Evolutionary conservation across 768 basidiomycete species (phyloP).

Genomic region (Cystobasidiopsis lactophilus): DNA sequence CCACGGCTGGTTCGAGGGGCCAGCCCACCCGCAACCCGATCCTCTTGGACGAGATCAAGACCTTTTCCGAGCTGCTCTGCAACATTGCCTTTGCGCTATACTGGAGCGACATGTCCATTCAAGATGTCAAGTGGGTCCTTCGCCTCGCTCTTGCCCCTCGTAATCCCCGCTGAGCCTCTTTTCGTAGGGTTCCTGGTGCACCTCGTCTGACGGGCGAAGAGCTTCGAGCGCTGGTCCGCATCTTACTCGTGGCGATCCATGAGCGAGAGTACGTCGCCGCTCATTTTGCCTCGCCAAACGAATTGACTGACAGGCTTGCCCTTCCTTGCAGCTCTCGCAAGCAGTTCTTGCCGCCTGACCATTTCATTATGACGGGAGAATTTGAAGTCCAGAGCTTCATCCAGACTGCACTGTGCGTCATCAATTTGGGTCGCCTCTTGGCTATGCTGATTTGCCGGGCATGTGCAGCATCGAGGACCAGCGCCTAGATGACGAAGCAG

Average conservation of each 20-base stretch:
- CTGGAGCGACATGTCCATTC: conserved; percentile 36
- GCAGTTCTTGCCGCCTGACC: conserved; percentile 56
- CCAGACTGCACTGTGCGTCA: conserved; percentile 63
- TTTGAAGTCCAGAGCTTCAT: conserved; percentile 51
- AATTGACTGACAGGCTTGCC: not conserved
- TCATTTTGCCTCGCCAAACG: too few species aligned
- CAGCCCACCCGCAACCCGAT: conserved; percentile 48
- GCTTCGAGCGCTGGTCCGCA: conserved; percentile 53
- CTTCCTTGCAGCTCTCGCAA: conserved; percentile 42
- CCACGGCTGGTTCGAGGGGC: conserved; percentile 15
- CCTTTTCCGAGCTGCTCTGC: conserved; percentile 53
- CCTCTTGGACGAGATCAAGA: conserved; percentile 51
- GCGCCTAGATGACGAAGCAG: conserved; percentile 22
- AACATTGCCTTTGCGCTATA: conserved; percentile 66
- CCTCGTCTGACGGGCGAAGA: conserved; percentile 38
- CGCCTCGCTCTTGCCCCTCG: too few species aligned
- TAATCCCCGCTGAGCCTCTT: too few species aligned
- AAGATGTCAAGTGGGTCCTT: conserved; percentile 23
- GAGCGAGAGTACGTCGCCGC: conserved; percentile 39
- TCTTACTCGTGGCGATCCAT: conserved; percentile 57
- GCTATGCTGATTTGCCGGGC: too few species aligned
- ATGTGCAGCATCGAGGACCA: conserved; percentile 48
- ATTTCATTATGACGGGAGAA: conserved; percentile 50
- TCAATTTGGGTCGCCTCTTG: too few species aligned
- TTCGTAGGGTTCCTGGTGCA: conserved; percentile 19